These are phyloP conservation scores for Microsporum audouinii DNA, from an alignment of 2,329 filamentous ascomycete genomes.

Conservation along the genomic window DNA sequence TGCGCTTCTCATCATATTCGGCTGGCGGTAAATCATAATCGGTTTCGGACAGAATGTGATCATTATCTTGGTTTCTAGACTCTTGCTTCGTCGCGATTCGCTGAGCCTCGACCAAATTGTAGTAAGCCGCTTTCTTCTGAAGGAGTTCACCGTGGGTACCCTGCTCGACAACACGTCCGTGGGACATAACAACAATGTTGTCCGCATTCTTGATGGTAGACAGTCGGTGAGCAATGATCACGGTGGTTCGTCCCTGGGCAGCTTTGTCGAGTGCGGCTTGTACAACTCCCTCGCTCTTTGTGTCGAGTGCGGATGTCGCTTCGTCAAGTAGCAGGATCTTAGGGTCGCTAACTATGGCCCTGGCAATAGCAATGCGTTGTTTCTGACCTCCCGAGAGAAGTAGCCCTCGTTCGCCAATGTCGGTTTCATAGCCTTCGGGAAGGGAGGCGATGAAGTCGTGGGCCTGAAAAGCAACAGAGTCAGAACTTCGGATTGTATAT, in stretches of 20 bases:
- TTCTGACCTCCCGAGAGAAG: slow-evolving; percentile 12
- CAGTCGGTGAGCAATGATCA: slow-evolving; percentile 31
- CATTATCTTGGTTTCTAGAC: neutral
- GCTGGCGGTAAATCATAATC: neutral
- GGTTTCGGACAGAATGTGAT: neutral
- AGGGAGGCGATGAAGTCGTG: slow-evolving; percentile 66
- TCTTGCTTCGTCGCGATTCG: neutral
- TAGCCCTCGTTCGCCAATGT: slow-evolving; percentile 52
- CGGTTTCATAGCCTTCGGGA: slow-evolving; percentile 68
- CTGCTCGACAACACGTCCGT: slow-evolving; percentile 28
- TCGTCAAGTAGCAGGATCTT: slow-evolving; percentile 75
- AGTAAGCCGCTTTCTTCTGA: slow-evolving; percentile 1
- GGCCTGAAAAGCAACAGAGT: slow-evolving; percentile 38
- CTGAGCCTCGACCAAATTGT: neutral
- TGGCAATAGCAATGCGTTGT: slow-evolving; percentile 87
- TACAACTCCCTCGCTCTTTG: slow-evolving; percentile 70
- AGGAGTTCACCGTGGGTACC: slow-evolving; percentile 27
- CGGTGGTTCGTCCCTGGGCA: slow-evolving; percentile 39
- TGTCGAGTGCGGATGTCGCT: slow-evolving; percentile 71
- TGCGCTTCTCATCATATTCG: neutral
- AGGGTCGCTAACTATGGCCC: slow-evolving; percentile 66
- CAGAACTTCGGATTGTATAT: neutral
- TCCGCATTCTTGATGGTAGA: slow-evolving; percentile 30
- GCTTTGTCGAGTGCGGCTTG: slow-evolving; percentile 69
- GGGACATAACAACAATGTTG: slow-evolving; percentile 31